Conservation (phyloP, 345 rosid genomes). For the Syzygium oleosum region DNA sequence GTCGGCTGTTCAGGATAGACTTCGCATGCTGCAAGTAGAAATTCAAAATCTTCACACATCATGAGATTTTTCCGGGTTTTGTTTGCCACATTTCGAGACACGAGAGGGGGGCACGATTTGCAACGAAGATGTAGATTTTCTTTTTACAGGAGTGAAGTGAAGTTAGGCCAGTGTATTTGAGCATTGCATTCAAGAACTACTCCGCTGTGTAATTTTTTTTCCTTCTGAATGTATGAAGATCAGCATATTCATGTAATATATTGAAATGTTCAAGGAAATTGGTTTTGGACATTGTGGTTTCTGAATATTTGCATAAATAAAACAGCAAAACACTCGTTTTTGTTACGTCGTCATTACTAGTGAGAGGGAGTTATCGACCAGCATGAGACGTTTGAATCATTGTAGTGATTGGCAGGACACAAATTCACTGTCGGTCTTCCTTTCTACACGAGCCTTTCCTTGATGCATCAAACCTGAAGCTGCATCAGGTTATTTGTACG, state of each 20-base stretch:
- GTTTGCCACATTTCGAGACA: not conserved
- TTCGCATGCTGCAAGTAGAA: constrained; percentile 47
- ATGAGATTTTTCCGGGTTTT: not conserved
- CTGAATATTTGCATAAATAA: not conserved
- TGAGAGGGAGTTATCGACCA: not conserved
- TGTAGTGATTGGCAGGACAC: not conserved
- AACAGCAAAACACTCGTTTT: not conserved
- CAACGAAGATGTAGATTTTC: not conserved
- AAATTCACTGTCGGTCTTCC: not conserved
- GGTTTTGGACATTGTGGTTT: not conserved
- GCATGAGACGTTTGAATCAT: not conserved
- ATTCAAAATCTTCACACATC: constrained; percentile 76
- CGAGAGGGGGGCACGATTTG: not conserved
- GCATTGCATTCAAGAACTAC: not conserved
- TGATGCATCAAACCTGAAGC: not conserved
- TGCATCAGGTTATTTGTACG: not conserved
- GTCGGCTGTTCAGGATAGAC: constrained; percentile 31
- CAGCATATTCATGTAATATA: not conserved
- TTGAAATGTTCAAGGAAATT: not conserved
- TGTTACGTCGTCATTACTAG: not conserved
- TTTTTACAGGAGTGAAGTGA: not conserved
- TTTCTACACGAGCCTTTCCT: not conserved
- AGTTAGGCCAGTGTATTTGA: not conserved
- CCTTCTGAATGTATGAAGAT: not conserved
- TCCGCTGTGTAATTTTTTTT: not conserved